Conservation (phyloP, 108 stramenopile genomes). For the Fistulifera solaris region DNA sequence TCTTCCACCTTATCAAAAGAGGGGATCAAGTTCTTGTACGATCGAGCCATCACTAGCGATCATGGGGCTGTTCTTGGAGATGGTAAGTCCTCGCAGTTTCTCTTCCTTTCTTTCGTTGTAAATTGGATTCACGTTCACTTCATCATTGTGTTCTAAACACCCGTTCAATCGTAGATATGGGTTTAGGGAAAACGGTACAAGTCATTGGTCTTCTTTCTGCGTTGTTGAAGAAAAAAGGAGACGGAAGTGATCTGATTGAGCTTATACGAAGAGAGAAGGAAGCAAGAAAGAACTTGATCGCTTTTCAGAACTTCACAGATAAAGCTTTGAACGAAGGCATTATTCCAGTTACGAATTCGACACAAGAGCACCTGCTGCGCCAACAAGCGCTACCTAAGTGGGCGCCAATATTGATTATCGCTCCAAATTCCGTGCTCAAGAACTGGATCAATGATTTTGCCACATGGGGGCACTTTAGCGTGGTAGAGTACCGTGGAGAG, state of each 20-base stretch:
- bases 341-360: neutral
- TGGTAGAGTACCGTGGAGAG: conserved; percentile 26
- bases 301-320: neutral
- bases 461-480: conserved; percentile 71
- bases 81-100: conserved; percentile 18
- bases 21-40: conserved; percentile 71
- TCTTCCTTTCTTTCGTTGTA: neutral
- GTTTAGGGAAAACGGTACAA: conserved; percentile 71
- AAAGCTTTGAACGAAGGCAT: neutral
- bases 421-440: conserved; percentile 56
- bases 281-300: neutral
- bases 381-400: conserved; percentile 6
- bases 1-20: conserved; percentile 61
- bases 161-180: conserved; percentile 30
- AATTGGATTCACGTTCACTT: neutral
- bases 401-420: conserved; percentile 69
- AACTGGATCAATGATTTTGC: conserved; percentile 69
- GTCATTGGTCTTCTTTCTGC: conserved; percentile 64
- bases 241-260: conserved; percentile 13
- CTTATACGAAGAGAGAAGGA: neutral
- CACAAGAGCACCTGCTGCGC: neutral
- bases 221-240: conserved; percentile 68
- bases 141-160: conserved; percentile 1
- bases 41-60: conserved; percentile 29
- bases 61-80: conserved; percentile 62